Conservation (phyloP, 805 yeast genomes). For the Myxozyma mucilagina region DNA sequence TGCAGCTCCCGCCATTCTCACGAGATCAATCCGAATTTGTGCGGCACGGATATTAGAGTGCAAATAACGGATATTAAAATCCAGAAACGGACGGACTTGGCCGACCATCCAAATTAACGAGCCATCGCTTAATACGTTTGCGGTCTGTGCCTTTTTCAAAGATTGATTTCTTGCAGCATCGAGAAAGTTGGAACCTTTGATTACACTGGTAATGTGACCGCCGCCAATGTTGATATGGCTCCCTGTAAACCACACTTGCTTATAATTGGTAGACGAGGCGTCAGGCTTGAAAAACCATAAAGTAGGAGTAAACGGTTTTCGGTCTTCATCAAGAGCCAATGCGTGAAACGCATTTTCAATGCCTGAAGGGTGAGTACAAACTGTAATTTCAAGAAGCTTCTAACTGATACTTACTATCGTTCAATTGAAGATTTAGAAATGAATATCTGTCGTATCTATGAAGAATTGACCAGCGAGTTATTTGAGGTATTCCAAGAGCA, state of each 20-base stretch:
- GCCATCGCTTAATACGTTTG: conserved; percentile 21
- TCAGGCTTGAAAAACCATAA: conserved; percentile 20
- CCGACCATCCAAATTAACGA: conserved; percentile 27
- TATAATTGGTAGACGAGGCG: neutral
- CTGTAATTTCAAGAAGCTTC: no score
- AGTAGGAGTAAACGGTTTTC: conserved; percentile 17
- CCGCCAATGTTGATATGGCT: conserved; percentile 26
- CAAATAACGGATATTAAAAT: conserved; percentile 7
- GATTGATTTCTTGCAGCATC: neutral
- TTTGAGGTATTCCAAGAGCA: conserved; percentile 22
- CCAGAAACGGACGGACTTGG: conserved; percentile 7
- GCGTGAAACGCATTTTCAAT: conserved; percentile 28
- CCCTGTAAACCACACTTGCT: conserved; percentile 30
- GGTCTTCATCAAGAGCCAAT: conserved; percentile 23
- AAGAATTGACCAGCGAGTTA: neutral
- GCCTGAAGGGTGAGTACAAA: neutral
- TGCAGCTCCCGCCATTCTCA: neutral
- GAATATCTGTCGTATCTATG: neutral
- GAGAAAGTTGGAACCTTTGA: conserved; percentile 10
- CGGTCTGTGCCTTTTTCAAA: neutral
- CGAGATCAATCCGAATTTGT: neutral
- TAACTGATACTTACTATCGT: neutral
- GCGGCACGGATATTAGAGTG: conserved; percentile 10
- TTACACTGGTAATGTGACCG: conserved; percentile 2
- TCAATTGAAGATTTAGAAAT: conserved; percentile 12